phyloP scores from a whole-genome alignment of 176 grass and related monocot species.

The Triticum timopheevii region DNA sequence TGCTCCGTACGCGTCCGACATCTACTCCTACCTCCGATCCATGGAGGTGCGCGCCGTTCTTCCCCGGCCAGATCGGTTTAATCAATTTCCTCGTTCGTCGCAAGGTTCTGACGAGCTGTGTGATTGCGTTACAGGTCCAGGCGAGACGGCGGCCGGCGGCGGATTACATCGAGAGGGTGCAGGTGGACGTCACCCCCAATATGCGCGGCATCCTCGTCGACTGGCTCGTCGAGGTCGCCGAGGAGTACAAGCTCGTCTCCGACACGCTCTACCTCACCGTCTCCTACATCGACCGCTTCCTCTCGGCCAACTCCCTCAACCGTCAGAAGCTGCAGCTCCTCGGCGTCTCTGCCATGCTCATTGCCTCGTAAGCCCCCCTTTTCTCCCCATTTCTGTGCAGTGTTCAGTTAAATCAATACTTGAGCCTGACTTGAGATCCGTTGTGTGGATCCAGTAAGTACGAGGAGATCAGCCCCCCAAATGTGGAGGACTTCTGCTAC shows the following conservation, averaged over 20 bases:
- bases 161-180: slow-evolving; percentile 58
- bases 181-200: slow-evolving; percentile 49
- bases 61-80: background rate
- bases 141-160: slow-evolving; percentile 32
- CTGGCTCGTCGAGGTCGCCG: slow-evolving; percentile 78
- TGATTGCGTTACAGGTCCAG: slow-evolving; percentile 22
- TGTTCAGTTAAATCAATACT: background rate
- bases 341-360: slow-evolving; percentile 66
- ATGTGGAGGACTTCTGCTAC: slow-evolving; percentile 71
- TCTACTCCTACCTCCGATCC: slow-evolving; percentile 73
- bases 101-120: background rate
- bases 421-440: background rate
- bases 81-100: background rate
- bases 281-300: slow-evolving; percentile 64
- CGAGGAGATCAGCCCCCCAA: slow-evolving; percentile 67
- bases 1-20: slow-evolving; percentile 61
- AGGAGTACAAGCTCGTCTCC: slow-evolving; percentile 66
- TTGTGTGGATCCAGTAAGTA: slow-evolving; percentile 48
- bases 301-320: slow-evolving; percentile 42
- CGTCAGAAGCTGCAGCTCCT: slow-evolving; percentile 61
- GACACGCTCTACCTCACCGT: slow-evolving; percentile 75
- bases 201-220: slow-evolving; percentile 76
- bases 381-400: background rate
- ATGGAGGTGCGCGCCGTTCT: slow-evolving; percentile 49
- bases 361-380: slow-evolving; percentile 57